phyloP scores from a whole-genome alignment of 129 eudicot species.

The Flaveria bidentis region DNA sequence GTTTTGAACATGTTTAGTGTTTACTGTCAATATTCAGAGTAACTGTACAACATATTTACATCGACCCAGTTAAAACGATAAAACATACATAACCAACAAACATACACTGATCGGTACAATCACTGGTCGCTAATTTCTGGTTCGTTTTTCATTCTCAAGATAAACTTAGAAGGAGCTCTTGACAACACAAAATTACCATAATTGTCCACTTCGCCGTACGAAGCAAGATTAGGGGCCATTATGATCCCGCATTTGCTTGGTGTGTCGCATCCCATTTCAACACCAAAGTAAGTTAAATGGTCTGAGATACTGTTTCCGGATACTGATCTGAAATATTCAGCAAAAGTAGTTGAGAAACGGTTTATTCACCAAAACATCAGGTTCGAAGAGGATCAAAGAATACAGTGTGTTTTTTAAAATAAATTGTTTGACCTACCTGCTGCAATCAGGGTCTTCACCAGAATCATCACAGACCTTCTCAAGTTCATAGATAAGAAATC shows the following conservation, averaged over 20 bases:
- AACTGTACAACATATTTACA: slow-evolving; percentile 37
- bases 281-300: slow-evolving; percentile 73
- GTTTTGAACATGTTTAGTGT: slow-evolving; percentile 1
- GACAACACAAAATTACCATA: slow-evolving; percentile 68
- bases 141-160: slow-evolving; percentile 33
- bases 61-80: not conserved
- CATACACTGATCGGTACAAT: not conserved
- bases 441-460: slow-evolving; percentile 95
- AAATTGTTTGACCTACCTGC: slow-evolving; percentile 53
- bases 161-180: slow-evolving; percentile 41
- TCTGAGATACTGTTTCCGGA: slow-evolving; percentile 81
- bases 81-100: not conserved
- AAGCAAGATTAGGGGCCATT: slow-evolving; percentile 49
- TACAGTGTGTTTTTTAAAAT: not conserved
- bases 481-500: slow-evolving; percentile 58
- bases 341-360: not conserved
- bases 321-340: slow-evolving; percentile 68
- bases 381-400: not conserved
- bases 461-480: slow-evolving; percentile 89
- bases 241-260: slow-evolving; percentile 63
- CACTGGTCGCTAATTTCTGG: slow-evolving; percentile 24
- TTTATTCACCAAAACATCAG: slow-evolving; percentile 6
- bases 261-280: slow-evolving; percentile 66
- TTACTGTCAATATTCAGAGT: not conserved
- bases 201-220: slow-evolving; percentile 49